These are phyloP conservation scores for Thielaviopsis ethacetica DNA, from an alignment of 2,329 filamentous ascomycete genomes.

Conservation along the genomic window DNA sequence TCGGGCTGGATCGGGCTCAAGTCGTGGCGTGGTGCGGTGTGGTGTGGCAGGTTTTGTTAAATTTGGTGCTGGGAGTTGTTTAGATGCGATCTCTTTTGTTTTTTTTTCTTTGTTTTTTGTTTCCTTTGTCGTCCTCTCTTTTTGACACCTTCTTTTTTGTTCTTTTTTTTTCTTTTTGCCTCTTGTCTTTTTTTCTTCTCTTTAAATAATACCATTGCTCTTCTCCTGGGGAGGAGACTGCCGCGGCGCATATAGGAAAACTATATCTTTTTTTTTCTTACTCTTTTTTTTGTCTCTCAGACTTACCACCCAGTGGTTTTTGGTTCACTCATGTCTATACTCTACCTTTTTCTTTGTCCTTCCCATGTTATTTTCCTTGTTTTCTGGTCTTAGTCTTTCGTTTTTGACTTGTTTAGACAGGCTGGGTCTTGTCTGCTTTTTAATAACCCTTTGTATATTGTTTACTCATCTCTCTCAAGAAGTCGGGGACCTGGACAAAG, in stretches of 20 bases:
- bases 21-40: neutral
- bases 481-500: too few relatives aligned
- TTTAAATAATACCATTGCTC: neutral
- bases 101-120: neutral
- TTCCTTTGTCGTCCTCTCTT: neutral
- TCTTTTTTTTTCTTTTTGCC: neutral
- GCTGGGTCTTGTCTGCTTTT: too few relatives aligned
- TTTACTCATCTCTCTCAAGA: too few relatives aligned
- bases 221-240: neutral
- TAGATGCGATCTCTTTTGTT: neutral
- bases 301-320: neutral
- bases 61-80: neutral
- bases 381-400: too few relatives aligned
- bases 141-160: neutral
- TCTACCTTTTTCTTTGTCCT: constrained; percentile 6
- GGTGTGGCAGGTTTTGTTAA: too few relatives aligned
- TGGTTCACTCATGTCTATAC: constrained; percentile 8
- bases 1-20: constrained; percentile 5
- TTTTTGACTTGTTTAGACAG: too few relatives aligned
- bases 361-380: too few relatives aligned
- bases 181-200: neutral
- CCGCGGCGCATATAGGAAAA: neutral
- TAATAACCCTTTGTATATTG: too few relatives aligned
- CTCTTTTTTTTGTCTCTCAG: constrained; percentile 12
- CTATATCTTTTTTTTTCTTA: neutral